Evolutionary conservation across 352 stramenopile genomes (phyloP).

Genomic region (Globisporangium nunn): DNA sequence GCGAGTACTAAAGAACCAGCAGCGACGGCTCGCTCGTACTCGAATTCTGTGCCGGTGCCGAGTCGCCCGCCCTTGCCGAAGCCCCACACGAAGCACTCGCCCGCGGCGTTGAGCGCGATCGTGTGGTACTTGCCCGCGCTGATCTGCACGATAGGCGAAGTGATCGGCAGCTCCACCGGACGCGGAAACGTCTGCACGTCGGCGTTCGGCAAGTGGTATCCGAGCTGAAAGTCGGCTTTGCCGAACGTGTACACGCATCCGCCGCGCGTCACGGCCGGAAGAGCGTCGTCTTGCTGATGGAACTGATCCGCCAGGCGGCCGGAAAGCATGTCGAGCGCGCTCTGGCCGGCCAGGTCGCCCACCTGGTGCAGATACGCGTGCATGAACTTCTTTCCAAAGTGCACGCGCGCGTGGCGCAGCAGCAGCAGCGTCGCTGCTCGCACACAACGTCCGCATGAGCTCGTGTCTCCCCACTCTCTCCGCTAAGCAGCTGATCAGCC

Average conservation of each 20-base stretch:
- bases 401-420: conserved; percentile 46
- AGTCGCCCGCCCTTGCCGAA: conserved; percentile 78
- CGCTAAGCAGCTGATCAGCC: not conserved
- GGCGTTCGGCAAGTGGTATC: conserved; percentile 76
- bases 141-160: conserved; percentile 49
- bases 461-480: not conserved
- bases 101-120: conserved; percentile 48
- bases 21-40: conserved; percentile 25
- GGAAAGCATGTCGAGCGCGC: conserved; percentile 61
- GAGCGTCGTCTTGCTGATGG: conserved; percentile 2
- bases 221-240: conserved; percentile 82
- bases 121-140: conserved; percentile 81
- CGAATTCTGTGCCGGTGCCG: conserved; percentile 68
- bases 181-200: conserved; percentile 63
- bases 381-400: conserved; percentile 41
- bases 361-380: conserved; percentile 44
- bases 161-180: conserved; percentile 49
- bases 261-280: conserved; percentile 7
- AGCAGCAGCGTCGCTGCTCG: conserved; percentile 71
- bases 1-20: not conserved
- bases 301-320: conserved; percentile 9
- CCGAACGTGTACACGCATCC: conserved; percentile 74
- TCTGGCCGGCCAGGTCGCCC: conserved; percentile 43
- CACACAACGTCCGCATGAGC: not conserved
- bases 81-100: conserved; percentile 75